Base-by-base conservation (phyloP, 2,329 filamentous ascomycete genomes). In the Orbilia brochopaga region DNA sequence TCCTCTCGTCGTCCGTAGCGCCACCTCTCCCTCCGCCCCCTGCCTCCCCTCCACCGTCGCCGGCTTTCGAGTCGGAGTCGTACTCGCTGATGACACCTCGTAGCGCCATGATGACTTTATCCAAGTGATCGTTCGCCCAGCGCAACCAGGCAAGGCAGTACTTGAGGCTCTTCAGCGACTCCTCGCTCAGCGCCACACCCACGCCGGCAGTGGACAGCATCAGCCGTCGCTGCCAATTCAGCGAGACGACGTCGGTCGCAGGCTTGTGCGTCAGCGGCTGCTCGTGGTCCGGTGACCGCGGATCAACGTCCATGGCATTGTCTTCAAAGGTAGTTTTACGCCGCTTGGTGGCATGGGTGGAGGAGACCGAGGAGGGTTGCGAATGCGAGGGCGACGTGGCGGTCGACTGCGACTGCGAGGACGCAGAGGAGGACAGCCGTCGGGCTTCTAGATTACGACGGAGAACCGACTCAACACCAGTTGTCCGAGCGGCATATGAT, bases 121-220 rank as follows among this genome's bases (percentile, higher is more conserved):
- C 87, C 64, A 97, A 87, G 78, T 91, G 90, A 5, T 86, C 87
- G 73, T 96, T 96, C 1, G 91, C 91, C 84, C 88, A 89, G 24
- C 88, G 85, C 52, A 97, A 82, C 84, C 92, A 90, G 23, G 85
- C 85, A 1, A 97, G 82, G 74, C 92, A 97, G 76, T 91, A 93
- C 76, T 90, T 91, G 46, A 99, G 82, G 73, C 89, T 94, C 57
- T 88, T 86, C 7, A 97, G 81, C 21, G 91, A 96, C 77, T 94
- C 89, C 17, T 95, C 89, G 76, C 90, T 95, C 85, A 99, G 91
- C 0, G 94, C 92, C 15, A 96, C 88, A 74, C 92, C 92, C 0
- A 97, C 84, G 0, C 92, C 93, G 0, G 92, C 96, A 0, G 93
- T 97, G 3, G 91, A 92, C 78, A 96, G 90, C 75, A 96, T 90